These are phyloP conservation scores for Citrullus amarus DNA, from an alignment of 306 rosid genomes.

Conservation along the genomic window DNA sequence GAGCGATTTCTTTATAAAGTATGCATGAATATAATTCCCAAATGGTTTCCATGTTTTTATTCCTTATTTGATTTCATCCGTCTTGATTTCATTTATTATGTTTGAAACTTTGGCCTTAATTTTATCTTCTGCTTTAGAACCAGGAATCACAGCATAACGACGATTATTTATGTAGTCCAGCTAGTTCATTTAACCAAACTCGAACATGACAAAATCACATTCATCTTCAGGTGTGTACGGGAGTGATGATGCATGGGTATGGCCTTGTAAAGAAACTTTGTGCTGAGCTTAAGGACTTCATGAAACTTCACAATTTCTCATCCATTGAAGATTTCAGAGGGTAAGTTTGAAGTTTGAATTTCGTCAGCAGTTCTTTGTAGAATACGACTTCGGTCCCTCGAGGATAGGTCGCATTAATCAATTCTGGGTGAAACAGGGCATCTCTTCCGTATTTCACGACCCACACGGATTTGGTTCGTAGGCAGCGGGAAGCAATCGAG, in stretches of 20 bases:
- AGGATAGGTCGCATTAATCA: background rate
- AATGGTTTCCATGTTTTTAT: no score
- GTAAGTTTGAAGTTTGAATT: conserved; percentile 20
- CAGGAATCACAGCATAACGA: background rate
- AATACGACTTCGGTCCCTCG: background rate
- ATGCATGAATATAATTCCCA: background rate
- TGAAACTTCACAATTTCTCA: conserved; percentile 70
- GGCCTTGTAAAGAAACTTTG: conserved; percentile 83
- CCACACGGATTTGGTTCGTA: conserved; percentile 72
- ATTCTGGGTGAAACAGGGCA: conserved; percentile 27
- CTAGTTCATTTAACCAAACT: background rate
- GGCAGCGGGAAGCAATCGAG: conserved; percentile 76
- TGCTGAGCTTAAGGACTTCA: conserved; percentile 73
- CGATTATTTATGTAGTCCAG: background rate
- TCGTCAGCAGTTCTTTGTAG: background rate
- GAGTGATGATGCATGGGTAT: conserved; percentile 98
- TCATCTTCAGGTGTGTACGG: conserved; percentile 72
- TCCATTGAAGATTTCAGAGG: conserved; percentile 93
- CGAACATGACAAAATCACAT: background rate
- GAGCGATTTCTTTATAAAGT: background rate
- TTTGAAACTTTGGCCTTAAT: background rate
- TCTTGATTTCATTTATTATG: no score
- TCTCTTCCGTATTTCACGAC: conserved; percentile 81
- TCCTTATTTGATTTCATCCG: no score
- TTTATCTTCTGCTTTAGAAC: background rate